Conservation (phyloP, 768 basidiomycete species). For the Mycena rebaudengoi region DNA sequence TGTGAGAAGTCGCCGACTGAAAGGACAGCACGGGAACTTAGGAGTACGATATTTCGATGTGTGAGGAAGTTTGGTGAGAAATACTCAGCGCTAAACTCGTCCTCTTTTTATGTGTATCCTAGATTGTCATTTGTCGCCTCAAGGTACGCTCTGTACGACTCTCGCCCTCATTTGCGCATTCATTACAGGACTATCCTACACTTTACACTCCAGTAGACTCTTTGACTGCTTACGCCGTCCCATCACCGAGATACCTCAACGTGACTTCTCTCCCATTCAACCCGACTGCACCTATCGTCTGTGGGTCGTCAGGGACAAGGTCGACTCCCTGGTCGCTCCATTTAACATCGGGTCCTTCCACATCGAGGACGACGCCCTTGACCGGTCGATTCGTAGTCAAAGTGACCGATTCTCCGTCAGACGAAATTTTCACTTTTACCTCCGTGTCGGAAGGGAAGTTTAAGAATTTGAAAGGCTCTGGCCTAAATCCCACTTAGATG, state of each 20-base stretch:
- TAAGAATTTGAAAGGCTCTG: slow-evolving; percentile 94
- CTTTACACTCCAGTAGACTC: slow-evolving; percentile 16
- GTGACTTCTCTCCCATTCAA: slow-evolving; percentile 72
- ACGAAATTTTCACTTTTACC: slow-evolving; percentile 58
- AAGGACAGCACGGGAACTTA: no score
- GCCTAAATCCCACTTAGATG: slow-evolving; percentile 71
- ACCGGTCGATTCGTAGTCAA: slow-evolving; percentile 73
- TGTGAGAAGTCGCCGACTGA: no score
- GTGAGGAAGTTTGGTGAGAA: no score
- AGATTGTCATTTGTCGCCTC: no score
- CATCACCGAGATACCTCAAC: slow-evolving; percentile 79
- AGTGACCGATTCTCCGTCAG: slow-evolving; percentile 66
- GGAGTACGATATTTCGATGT: no score
- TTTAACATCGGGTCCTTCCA: slow-evolving; percentile 71
- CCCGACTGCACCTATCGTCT: slow-evolving; percentile 70
- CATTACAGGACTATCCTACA: no score
- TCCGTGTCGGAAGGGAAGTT: slow-evolving; percentile 77
- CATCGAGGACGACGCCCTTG: slow-evolving; percentile 88
- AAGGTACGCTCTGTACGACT: no score
- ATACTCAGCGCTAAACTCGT: no score
- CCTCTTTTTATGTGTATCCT: no score
- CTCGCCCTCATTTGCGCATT: no score
- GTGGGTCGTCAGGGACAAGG: slow-evolving; percentile 86
- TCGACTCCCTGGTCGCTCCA: slow-evolving; percentile 95
- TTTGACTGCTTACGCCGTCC: slow-evolving; percentile 63